These are phyloP conservation scores for Phlyctochytrium planicorne DNA, from an alignment of 192 early-diverging fungal species.

Conservation along the genomic window DNA sequence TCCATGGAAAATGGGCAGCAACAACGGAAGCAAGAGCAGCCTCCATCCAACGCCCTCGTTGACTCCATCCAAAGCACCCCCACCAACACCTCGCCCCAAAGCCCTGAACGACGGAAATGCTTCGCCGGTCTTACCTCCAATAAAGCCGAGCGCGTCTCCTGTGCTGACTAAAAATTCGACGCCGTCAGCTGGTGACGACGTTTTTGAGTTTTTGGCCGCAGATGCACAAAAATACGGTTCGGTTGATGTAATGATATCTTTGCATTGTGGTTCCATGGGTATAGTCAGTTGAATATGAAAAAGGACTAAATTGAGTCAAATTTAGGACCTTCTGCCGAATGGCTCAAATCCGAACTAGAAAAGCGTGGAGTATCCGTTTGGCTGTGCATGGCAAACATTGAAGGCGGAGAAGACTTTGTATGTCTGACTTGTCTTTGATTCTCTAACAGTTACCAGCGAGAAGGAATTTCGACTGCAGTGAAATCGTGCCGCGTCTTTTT, in stretches of 20 bases:
- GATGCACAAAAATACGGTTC: not conserved
- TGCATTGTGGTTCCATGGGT: constrained; percentile 19
- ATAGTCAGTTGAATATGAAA: no score
- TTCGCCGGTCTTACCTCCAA: no score
- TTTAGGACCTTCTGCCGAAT: constrained; percentile 5
- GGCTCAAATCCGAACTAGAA: constrained; percentile 16
- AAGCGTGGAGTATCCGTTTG: constrained; percentile 15
- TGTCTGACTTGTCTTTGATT: not conserved
- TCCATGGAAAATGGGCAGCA: no score
- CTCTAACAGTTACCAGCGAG: not conserved
- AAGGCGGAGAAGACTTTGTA: constrained; percentile 14
- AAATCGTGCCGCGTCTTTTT: constrained; percentile 19
- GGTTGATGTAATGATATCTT: constrained; percentile 21
- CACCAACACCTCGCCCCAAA: no score
- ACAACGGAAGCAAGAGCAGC: no score
- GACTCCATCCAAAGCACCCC: no score
- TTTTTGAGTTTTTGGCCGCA: not conserved
- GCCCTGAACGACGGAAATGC: no score
- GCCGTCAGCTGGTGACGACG: not conserved
- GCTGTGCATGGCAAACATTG: constrained; percentile 17
- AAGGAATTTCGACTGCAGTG: constrained; percentile 16
- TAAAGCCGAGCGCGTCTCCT: no score
- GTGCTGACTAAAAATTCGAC: no score
- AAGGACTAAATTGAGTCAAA: no score
- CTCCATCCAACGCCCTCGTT: no score